Base-by-base conservation (phyloP, 768 basidiomycete species). In the Hericium rajendrae region DNA sequence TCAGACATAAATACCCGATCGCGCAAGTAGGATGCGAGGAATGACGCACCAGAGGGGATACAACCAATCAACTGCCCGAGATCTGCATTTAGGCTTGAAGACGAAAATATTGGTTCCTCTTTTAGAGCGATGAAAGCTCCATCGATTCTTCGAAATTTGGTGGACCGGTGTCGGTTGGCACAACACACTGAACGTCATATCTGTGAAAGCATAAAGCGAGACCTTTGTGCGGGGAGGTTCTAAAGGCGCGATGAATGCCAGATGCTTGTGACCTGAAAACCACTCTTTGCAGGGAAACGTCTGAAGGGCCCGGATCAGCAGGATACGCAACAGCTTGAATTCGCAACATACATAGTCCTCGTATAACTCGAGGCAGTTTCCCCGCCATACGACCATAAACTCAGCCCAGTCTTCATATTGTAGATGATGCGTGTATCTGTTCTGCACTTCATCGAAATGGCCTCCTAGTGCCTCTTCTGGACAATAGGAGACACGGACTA, bases 181-280 rank as follows among this genome's bases (percentile, higher is more conserved):
- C 4, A 80, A 77, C 22, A 93, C 70, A 65, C 84, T 90, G 68
- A 94, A 91, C 0, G 90, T 83, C 60, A 91, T 72, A 67, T 97
- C 94, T 50, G 85, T 81, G 54, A 88, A 87, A 38, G 92, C 95
- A 68, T 91, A 97, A 22, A 97, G 67, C 2, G 88, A 92, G n/a
- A 94, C 70, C 13, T 76, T 77, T 0, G 92, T 93, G 43, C 75
- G 74, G 3, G 74, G 68, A 0, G 79, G 73, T 57, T 75, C 72
- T 54, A 97, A 74, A 0, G 94, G 91, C 52, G 95, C 84, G 18
- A 89, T 68, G 63, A 84, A 92, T 12, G 85, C 80, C 4, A 97
- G 82, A 54, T 84, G 79, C 67, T 94, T 94, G 65, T 86, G 85
- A 5, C 85, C 83, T 2, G 71, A 71, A 18, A 88, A 56, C 73